These are phyloP conservation scores for Hymenoscyphus scutula DNA, from an alignment of 2,329 filamentous ascomycete genomes.

Conservation along the genomic window DNA sequence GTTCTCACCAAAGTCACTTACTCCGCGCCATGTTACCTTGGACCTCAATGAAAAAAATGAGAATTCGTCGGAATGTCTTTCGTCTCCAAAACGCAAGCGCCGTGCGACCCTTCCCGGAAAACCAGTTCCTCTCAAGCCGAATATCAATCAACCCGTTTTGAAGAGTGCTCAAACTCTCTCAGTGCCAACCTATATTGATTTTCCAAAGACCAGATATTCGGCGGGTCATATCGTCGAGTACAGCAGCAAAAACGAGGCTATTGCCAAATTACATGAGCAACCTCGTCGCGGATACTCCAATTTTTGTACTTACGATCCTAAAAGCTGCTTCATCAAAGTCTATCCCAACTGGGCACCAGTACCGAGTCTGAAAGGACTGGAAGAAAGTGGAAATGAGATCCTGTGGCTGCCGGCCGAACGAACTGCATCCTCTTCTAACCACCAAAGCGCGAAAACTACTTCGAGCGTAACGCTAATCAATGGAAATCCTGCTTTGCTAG, in stretches of 20 bases:
- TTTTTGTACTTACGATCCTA: conserved; percentile 21
- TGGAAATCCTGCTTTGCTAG: background rate
- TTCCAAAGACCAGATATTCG: conserved; percentile 18
- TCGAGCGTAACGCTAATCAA: background rate
- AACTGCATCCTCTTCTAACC: background rate
- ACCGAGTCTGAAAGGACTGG: conserved; percentile 18
- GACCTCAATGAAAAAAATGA: background rate
- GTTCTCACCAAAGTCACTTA: background rate
- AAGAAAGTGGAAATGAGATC: conserved; percentile 14
- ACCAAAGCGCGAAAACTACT: background rate
- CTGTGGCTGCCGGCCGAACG: conserved; percentile 16
- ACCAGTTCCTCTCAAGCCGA: background rate
- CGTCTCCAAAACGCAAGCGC: background rate
- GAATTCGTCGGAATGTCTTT: background rate
- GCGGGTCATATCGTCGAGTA: conserved; percentile 16
- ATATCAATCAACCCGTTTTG: background rate
- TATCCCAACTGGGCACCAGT: conserved; percentile 14
- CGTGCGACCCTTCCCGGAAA: background rate
- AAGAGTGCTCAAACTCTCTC: background rate
- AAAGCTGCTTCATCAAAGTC: conserved; percentile 12
- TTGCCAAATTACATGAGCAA: conserved; percentile 19
- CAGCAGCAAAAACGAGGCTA: conserved; percentile 19
- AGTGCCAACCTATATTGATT: conserved; percentile 17
- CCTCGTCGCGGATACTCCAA: conserved; percentile 22
- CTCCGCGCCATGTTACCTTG: background rate